phyloP scores from a whole-genome alignment of 495 filamentous ascomycete species.

The Penicillium arizonense region DNA sequence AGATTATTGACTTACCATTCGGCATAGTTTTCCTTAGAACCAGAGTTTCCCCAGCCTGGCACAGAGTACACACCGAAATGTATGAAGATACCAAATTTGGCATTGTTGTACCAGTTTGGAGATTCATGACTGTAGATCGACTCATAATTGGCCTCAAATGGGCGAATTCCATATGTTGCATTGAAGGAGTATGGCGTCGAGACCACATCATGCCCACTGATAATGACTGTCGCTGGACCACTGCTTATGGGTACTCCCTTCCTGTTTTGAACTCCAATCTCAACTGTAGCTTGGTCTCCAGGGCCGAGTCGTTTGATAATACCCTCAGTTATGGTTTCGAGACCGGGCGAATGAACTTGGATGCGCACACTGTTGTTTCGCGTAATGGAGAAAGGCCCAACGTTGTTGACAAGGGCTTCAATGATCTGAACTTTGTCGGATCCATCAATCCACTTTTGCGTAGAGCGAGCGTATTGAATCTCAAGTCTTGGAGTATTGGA shows the following conservation, averaged over 20 bases:
- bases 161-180: conserved; percentile 31
- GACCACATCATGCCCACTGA: conserved; percentile 24
- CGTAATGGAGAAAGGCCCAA: conserved; percentile 39
- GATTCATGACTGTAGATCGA: conserved; percentile 45
- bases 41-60: conserved; percentile 53
- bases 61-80: conserved; percentile 56
- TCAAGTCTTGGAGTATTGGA: conserved; percentile 11
- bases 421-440: conserved; percentile 47
- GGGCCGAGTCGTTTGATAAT: conserved; percentile 49
- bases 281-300: conserved; percentile 49
- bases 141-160: conserved; percentile 35
- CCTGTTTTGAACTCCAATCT: conserved; percentile 42
- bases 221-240: conserved; percentile 26
- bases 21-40: conserved; percentile 49
- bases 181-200: conserved; percentile 27
- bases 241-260: conserved; percentile 8
- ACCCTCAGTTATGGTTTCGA: conserved; percentile 36
- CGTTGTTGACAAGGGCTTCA: conserved; percentile 52
- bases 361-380: conserved; percentile 36
- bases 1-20: conserved; percentile 42
- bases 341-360: conserved; percentile 31
- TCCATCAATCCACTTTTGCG: conserved; percentile 48
- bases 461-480: conserved; percentile 50
- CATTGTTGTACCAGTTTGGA: conserved; percentile 52
- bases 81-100: conserved; percentile 58